These are phyloP conservation scores for Alternaria longipes DNA, from an alignment of 2,329 filamentous ascomycete species.

Conservation along the genomic window DNA sequence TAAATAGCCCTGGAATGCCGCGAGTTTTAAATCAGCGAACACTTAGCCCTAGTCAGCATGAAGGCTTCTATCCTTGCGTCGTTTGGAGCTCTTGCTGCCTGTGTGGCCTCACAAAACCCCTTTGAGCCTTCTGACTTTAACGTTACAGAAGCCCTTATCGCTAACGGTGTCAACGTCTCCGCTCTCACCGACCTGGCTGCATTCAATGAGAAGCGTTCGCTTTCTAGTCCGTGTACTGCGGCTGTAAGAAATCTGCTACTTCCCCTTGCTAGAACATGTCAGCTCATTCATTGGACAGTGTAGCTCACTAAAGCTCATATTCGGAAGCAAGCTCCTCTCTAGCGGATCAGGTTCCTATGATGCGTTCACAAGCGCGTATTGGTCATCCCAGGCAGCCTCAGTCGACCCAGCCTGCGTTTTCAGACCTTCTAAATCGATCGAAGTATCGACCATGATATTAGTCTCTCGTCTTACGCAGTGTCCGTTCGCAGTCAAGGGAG, in stretches of 20 bases:
- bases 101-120: constrained; percentile 4
- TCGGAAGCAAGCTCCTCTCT: constrained; percentile 17
- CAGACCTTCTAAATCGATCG: constrained; percentile 20
- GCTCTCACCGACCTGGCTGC: constrained; percentile 17
- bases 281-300: constrained; percentile 3
- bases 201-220: constrained; percentile 3
- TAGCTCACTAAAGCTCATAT: constrained; percentile 19
- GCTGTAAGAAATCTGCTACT: constrained; percentile 19
- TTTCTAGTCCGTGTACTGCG: constrained; percentile 13
- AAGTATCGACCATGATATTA: constrained; percentile 23
- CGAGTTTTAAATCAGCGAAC: background rate
- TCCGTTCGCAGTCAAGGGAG: constrained; percentile 54
- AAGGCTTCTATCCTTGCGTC: background rate
- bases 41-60: background rate
- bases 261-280: background rate
- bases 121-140: constrained; percentile 22
- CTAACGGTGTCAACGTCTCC: constrained; percentile 23
- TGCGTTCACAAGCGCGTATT: constrained; percentile 22
- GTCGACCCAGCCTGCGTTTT: constrained; percentile 34
- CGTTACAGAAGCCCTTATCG: constrained; percentile 22
- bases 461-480: constrained; percentile 21
- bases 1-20: background rate
- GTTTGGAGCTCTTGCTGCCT: background rate
- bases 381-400: constrained; percentile 26
- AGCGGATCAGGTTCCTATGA: constrained; percentile 18